Base-by-base conservation (phyloP, 257 asterid species). In the Petunia axillaris region DNA sequence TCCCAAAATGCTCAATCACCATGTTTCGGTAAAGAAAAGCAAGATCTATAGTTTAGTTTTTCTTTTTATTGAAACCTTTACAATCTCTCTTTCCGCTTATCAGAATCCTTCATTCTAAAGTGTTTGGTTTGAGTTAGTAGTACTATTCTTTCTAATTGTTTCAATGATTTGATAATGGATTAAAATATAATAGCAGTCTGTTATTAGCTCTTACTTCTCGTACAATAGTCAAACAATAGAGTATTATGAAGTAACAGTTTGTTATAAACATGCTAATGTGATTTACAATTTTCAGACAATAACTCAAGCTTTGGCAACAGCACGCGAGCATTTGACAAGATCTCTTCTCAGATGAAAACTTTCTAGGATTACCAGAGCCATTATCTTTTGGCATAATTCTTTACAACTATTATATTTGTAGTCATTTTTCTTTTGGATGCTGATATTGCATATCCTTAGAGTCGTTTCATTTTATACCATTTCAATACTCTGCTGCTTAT, bases 301-400 rank as follows among this genome's bases (percentile, higher is more conserved):
- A 85, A 64, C 90, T 79, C 95, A 92, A 86, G 97, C 97, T 16
- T 84, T 92, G 66, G 97, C 95, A 54, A 88, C 97, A n/a, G 97
- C 97, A 6, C 91, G 93, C 9, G 95, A 92, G 82, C 97, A 92
- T 78, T 84, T 92, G 85, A 85, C 95, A 79, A 87, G 97, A 86
- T 90, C 97, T 1, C 93, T 92, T 62, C 90, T 92, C 50, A 87
- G 90, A 80, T 92, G 87, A 90, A 71, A 63, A 11, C 16, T 25
- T 81, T 64, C 76, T 41, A 53, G 54, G 64, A 70, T 36, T 55
- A 65, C 40, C 37, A 37, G 66, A 81, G 40, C 59, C 44, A 64
- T 35, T 8, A 58, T 54, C 66, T 82, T 40, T 73, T 73, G 63
- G 37, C 78, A 9, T 36, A 16, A 41, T 78, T n/a, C 66, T 53